phyloP scores from a whole-genome alignment of 768 basidiomycete genomes.

The Suillus alpinus region DNA sequence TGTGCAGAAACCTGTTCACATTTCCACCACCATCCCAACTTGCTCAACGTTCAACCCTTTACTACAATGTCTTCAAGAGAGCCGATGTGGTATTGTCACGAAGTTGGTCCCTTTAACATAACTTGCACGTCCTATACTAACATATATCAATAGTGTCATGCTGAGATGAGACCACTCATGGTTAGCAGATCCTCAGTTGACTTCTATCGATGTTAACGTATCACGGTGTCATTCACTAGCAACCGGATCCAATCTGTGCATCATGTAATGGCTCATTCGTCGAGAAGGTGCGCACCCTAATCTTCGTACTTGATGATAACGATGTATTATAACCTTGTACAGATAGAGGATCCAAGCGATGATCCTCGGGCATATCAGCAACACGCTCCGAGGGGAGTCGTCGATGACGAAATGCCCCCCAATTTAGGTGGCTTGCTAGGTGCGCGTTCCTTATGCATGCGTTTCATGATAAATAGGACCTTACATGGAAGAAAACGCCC shows the following conservation, averaged over 20 bases:
- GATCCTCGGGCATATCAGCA: conserved; percentile 71
- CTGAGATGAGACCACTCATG: conserved; percentile 88
- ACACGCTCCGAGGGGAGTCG: conserved; percentile 27
- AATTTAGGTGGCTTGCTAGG: conserved; percentile 5
- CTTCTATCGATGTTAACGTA: conserved; percentile 1
- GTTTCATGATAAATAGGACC: not conserved
- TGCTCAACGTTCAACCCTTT: not conserved
- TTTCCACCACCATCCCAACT: conserved; percentile 7
- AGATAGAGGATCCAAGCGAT: conserved; percentile 75
- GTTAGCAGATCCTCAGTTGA: conserved; percentile 26
- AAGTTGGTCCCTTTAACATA: conserved; percentile 38
- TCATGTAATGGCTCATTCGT: conserved; percentile 82
- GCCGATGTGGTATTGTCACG: conserved; percentile 78
- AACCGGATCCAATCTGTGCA: conserved; percentile 80
- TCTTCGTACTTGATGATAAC: not conserved
- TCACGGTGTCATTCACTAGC: conserved; percentile 36
- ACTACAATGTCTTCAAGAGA: conserved; percentile 65
- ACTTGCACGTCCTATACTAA: not conserved
- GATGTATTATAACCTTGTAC: conserved; percentile 10
- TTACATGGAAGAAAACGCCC: not conserved
- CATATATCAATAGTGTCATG: conserved; percentile 59
- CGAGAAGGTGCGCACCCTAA: conserved; percentile 53
- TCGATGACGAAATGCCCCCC: conserved; percentile 27
- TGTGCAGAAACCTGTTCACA: not conserved
- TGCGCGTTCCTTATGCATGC: not conserved